Conservation (phyloP, 148 eudicot genomes). For the Rhododendron mucronatum region DNA sequence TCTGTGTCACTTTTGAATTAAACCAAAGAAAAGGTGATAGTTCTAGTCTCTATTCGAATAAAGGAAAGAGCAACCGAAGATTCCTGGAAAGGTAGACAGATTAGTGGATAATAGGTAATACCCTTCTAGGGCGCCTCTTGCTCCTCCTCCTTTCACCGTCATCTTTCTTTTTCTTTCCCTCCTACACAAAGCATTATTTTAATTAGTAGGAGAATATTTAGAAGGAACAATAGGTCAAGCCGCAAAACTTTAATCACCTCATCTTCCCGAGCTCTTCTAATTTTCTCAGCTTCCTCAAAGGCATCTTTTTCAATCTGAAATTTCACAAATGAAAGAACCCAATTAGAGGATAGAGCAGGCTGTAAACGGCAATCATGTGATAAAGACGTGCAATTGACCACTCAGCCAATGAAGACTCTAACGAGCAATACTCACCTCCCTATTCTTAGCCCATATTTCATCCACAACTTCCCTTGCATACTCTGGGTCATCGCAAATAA, state of each 20-base stretch:
- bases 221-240: constrained; percentile 4
- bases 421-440: constrained; percentile 48
- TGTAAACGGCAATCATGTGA: background rate
- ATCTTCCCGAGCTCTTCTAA: constrained; percentile 76
- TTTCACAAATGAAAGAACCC: background rate
- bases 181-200: constrained; percentile 27
- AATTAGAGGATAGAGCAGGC: background rate
- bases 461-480: constrained; percentile 80
- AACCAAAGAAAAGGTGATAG: background rate
- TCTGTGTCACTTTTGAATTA: background rate
- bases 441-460: constrained; percentile 56
- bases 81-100: background rate
- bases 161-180: constrained; percentile 40
- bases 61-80: background rate
- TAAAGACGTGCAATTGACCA: background rate
- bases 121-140: constrained; percentile 22
- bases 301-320: constrained; percentile 82
- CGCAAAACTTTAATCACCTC: constrained; percentile 38
- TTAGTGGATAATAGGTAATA: background rate
- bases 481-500: constrained; percentile 82
- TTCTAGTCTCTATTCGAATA: background rate
- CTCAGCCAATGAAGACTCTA: background rate
- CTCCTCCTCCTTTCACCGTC: constrained; percentile 51
- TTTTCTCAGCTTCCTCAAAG: constrained; percentile 90
- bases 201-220: constrained; percentile 6